Conservation (phyloP, 2,329 filamentous ascomycete genomes). For the Samsoniella hepiali region DNA sequence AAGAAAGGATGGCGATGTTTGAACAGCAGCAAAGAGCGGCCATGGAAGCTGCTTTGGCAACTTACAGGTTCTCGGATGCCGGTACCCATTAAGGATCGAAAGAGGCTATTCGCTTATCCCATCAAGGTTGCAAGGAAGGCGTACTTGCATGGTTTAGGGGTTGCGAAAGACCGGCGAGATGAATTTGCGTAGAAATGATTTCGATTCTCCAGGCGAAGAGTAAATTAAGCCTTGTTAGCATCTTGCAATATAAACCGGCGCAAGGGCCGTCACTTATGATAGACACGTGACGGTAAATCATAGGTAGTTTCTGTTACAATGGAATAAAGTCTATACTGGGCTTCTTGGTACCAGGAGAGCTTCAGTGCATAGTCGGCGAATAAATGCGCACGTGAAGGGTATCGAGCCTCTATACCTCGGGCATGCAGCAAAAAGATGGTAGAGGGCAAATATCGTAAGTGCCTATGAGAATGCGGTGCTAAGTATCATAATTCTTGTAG, state of each 20-base stretch:
- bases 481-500: slow-evolving; percentile 2
- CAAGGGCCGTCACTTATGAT: background rate
- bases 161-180: background rate
- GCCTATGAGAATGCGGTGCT: background rate
- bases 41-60: slow-evolving; percentile 1
- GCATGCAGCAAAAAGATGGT: background rate
- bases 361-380: background rate
- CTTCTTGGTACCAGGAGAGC: background rate
- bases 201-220: background rate
- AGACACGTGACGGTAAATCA: background rate
- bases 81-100: background rate
- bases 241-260: background rate
- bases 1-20: background rate
- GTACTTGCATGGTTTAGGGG: too few relatives aligned
- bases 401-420: background rate
- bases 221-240: background rate
- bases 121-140: background rate
- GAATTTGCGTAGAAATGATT: too few relatives aligned
- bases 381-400: background rate
- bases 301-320: background rate
- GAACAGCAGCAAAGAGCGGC: background rate
- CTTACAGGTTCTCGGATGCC: slow-evolving; percentile 23
- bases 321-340: background rate
- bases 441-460: background rate
- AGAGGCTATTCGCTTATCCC: background rate